These are phyloP conservation scores for Xylariales sp. DNA, from an alignment of 2,329 filamentous ascomycete species.

Conservation along the genomic window DNA sequence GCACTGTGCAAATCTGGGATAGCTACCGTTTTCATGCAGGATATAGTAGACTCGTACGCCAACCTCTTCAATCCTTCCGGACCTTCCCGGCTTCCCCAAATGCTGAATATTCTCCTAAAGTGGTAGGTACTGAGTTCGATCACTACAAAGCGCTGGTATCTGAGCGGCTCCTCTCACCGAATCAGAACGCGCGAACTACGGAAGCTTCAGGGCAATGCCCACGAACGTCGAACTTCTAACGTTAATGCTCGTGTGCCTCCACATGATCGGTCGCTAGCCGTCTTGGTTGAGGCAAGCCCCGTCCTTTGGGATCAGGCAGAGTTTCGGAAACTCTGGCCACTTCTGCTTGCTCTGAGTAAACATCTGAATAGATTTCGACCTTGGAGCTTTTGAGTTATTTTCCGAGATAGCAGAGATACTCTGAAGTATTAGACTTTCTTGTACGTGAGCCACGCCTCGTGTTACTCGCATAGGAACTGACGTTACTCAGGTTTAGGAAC, in stretches of 20 bases:
- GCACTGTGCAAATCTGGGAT: not conserved
- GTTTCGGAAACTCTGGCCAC: not conserved
- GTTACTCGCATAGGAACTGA: not conserved
- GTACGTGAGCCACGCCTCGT: constrained; percentile 8
- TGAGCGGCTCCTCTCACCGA: not conserved
- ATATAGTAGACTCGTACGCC: not conserved
- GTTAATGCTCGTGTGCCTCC: not conserved
- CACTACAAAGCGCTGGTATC: not conserved
- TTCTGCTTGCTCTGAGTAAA: not conserved
- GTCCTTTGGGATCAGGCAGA: not conserved
- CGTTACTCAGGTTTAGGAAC: not conserved
- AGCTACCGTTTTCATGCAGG: not conserved
- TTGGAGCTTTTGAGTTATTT: constrained; percentile 1
- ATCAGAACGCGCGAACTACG: not conserved
- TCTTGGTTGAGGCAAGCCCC: not conserved
- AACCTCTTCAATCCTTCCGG: not conserved
- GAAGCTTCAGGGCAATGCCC: not conserved
- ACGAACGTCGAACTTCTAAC: not conserved
- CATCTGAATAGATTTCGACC: not conserved
- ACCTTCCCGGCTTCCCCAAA: not conserved
- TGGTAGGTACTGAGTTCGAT: too few relatives aligned
- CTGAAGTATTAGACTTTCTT: constrained; percentile 3
- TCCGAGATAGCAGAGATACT: constrained; percentile 3
- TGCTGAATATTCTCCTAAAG: not conserved
- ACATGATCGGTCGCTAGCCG: not conserved